Base-by-base conservation (phyloP, 2,329 filamentous ascomycete species). In the Paecilomyces sp. region DNA sequence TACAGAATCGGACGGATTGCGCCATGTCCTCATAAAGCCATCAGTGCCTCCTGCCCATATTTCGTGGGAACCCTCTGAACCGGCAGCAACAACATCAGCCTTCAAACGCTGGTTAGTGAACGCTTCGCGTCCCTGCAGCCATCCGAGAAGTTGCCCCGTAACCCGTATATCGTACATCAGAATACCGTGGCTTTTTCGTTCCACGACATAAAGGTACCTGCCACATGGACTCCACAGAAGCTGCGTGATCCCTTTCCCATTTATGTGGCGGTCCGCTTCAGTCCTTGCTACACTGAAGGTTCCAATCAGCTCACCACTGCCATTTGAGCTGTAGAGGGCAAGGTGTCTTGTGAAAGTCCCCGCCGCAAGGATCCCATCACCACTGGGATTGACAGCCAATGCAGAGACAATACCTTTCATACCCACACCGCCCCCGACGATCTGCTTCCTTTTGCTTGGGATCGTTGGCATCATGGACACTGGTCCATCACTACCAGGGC, bases 31-130 rank as follows among this genome's bases (percentile, higher is more conserved):
- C 58, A 84, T 74, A 18, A 65, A 66, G 0, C 85, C 85, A 73
- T 88, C 85, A 0, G 70, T 77, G 0, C 84, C 84, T 9, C 85
- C 85, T 54, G 76, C 79, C 84, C 84, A 87, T 22, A 88, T 71
- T 65, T 86, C 82, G 64, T 81, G 77, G 8, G 75, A 72, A 11
- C 70, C 72, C 28, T 67, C 66, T 22, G 70, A 54, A 57, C 71
- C 54, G 62, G 67, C 64, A 31, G 70, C 56, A 11, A 76, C 74
- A 4, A 87, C 65, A 68, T 86, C 83, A 30, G 85, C 76, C 2
- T 80, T 79, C 60, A 87, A 68, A n/a, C 79, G 77, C 71, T 87
- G 83, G 55, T 82, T 82, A 1, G 83, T 84, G 7, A 71, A 55
- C 1, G 78, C 76, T 9, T 72, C 73, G 53, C 79, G 74, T 18